Percentiles rank a stretch among this genome's conserved stretches.
Evolutionary conservation across 164 flowering plant genomes (phyloP).

Genomic region (Liquidambar formosana): DNA sequence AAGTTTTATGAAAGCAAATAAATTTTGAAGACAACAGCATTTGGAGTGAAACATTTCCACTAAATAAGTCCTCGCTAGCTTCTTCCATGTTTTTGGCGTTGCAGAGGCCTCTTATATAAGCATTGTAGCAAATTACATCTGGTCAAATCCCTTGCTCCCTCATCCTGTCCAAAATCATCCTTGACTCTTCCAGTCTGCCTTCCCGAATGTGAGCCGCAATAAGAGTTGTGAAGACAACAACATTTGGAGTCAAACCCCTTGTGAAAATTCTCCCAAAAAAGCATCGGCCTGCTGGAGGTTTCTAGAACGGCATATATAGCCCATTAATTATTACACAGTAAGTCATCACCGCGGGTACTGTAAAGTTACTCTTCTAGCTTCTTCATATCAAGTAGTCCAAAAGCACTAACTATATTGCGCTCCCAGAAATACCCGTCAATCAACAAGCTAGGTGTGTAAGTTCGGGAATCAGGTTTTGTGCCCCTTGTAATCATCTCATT

Average conservation of each 20-base stretch:
- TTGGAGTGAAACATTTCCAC: conserved; percentile 55
- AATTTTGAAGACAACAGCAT: too few species aligned
- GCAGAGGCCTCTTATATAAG: conserved; percentile 58
- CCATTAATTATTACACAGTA: conserved; percentile 51
- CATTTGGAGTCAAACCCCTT: conserved; percentile 53
- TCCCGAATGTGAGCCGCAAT: conserved; percentile 42
- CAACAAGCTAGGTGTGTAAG: conserved; percentile 46
- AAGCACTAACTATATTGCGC: conserved; percentile 36
- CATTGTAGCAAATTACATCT: conserved; percentile 60
- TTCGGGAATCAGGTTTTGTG: conserved; percentile 37
- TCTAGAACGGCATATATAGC: conserved; percentile 43
- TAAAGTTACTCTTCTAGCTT: conserved; percentile 40
- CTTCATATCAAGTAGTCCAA: conserved; percentile 53
- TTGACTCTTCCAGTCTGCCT: conserved; percentile 47
- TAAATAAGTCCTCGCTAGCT: conserved; percentile 46
- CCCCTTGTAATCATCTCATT: conserved; percentile 55
- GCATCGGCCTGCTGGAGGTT: conserved; percentile 37
- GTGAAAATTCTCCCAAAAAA: conserved; percentile 36
- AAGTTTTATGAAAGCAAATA: too few species aligned
- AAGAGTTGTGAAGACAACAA: conserved; percentile 45
- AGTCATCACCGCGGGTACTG: conserved; percentile 37
- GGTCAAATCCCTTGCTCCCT: conserved; percentile 45
- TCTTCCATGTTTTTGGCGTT: conserved; percentile 54
- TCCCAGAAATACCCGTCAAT: conserved; percentile 54
- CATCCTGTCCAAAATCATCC: conserved; percentile 47